A percentile compares a stretch with the other conserved stretches of the same genome.
phyloP scores from a whole-genome alignment of 2,329 filamentous ascomycete species.

The Zymoseptoria brevis region DNA sequence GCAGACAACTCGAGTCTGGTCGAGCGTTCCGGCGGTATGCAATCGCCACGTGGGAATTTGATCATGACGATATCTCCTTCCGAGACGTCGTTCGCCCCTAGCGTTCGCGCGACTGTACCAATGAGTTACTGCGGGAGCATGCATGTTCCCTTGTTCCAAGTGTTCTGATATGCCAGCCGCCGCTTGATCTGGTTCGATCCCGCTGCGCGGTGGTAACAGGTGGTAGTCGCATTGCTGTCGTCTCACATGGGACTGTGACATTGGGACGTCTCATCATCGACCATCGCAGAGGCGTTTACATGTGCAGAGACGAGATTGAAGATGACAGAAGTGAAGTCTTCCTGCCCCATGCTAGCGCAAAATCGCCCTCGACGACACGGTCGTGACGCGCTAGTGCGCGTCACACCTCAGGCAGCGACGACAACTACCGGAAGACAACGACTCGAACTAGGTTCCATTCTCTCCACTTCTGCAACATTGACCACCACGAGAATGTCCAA shows the following conservation, averaged over 20 bases:
- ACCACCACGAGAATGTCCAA: slow-evolving; percentile 12
- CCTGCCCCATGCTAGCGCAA: too few species aligned
- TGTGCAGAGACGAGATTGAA: too few species aligned
- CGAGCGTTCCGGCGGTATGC: neutral
- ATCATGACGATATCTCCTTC: neutral
- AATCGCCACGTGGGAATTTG: neutral
- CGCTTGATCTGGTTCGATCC: neutral
- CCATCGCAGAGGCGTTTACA: too few species aligned
- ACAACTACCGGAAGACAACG: neutral
- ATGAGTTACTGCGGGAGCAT: neutral
- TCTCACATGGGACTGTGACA: too few species aligned
- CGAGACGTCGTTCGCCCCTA: neutral
- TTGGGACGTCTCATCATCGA: too few species aligned
- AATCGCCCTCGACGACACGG: neutral
- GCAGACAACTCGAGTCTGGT: neutral
- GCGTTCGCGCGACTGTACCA: neutral
- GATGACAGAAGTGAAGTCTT: too few species aligned
- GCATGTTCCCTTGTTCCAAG: neutral
- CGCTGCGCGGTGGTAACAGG: too few species aligned
- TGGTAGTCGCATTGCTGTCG: too few species aligned
- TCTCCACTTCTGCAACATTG: slow-evolving; percentile 2
- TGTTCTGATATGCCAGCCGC: neutral
- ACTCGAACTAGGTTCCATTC: neutral
- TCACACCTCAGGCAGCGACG: neutral
- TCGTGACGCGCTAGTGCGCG: neutral